Base-by-base conservation (phyloP, 1,284 basidiomycete species). In the Blastosporella zonata region DNA sequence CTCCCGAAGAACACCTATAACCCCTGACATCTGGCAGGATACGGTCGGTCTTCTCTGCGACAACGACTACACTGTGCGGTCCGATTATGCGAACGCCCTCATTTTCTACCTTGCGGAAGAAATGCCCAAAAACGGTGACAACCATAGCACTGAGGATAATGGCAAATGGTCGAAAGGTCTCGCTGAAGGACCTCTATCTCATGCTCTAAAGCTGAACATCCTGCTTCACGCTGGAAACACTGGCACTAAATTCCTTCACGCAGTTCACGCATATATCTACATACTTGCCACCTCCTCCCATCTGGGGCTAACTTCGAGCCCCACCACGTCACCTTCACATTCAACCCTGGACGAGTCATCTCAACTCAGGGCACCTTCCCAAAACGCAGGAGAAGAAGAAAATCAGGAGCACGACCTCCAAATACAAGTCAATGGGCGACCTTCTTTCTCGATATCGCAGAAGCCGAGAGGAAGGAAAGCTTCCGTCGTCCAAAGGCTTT, bases 11-110 rank as follows among this genome's bases (percentile, higher is more conserved):
- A 87, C 87, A 31, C 79, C 79, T 52, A 79, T 96, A 35, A 74
- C 85, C 1, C 84, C 88, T 17, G 90, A 93, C 60, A 79, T 88
- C 31, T 95, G 91, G 89, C 88, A 92, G 62, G 92, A 94, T 54
- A 94, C 91, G 0, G 66, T 96, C 36, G 86, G 84, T 42, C 73
- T 95, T 20, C 68, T 96, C 5, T 93, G 88, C 63, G 90, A 95
- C 59, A 66, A 72, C 17, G 83, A 90, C 49, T 84, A 81, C 55
- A 69, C 77, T 8, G 81, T 94, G 12, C 82, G 93, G 35, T 77
- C 81, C 17, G 84, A 90, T 55, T 95, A 93, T 61, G 78, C 81
- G 1, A 71, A 77, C n/a, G 80, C 83, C 1, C 67, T 95, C 7
- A 66, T 87, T 3, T 79, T 82, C 43, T 96, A 91, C 67, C 67